Evolutionary conservation across 805 yeast species (phyloP), one percentile per base, ranked within the genome.

Genomic region (Ogataea paradorogensis): DNA sequence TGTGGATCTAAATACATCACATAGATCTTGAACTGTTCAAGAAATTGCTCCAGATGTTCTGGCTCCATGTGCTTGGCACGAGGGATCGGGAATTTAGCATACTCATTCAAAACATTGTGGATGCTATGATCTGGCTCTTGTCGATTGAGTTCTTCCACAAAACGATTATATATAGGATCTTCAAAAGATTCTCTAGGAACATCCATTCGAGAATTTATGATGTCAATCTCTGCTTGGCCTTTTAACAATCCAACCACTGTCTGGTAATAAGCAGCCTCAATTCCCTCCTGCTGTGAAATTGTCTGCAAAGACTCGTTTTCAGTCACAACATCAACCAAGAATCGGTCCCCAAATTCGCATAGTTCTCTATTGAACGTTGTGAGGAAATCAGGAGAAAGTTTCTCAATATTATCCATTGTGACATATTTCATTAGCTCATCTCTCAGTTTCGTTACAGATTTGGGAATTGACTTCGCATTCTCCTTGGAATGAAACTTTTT

Each of bases 31-130:
- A 52, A 39, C 5, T 28, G 31, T 9, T 40, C 42, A 22, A 55
- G 30, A 30, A 55, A 51, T 21, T 24, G 35, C 43, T 55, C 59
- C 33, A 48, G 23, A 35, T 50, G 50, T 15, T 48, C 50, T 14
- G 50, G 37, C 28, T 45, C 30, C 15, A 55, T 36, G 21, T 46
- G 49, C 9, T 33, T 23, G 5, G 49, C 42, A 31, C 55, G 46
- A 10, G 58, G 56, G 28, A 31, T 24, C 2, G 56, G 56, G 10
- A 55, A 30, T 11, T 45, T 24, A n/a, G 43, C 29, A 35, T 52
- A 55, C 13, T 45, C 37, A 11, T 38, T 42, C 23, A 46, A 16
- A 18, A 50, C 28, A 7, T 27, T 34, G 9, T 32, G 28, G 9
- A 38, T 38, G 8, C 27, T 33, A 27, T 32, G 27, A 16, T 33